Conservation (phyloP, 495 filamentous ascomycete species). For the Podospora tetraspora region DNA sequence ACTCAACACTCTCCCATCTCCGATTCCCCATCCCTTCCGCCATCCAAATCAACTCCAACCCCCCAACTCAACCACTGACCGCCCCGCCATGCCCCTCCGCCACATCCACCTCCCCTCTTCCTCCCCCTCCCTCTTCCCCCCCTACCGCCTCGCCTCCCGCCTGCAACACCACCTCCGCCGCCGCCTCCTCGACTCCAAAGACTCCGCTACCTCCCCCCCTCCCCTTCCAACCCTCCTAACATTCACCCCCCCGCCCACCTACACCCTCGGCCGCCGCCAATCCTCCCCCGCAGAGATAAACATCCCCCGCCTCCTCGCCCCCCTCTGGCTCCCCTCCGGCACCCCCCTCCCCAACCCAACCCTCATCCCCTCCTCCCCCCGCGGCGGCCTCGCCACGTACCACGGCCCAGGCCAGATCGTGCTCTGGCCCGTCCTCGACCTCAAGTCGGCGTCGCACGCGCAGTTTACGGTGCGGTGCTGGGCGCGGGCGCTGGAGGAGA, state of each 20-base stretch:
- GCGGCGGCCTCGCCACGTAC: conserved; percentile 90
- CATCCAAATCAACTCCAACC: neutral
- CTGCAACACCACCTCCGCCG: conserved; percentile 39
- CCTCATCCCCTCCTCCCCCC: conserved; percentile 63
- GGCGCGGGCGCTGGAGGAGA: conserved; percentile 68
- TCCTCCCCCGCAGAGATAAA: conserved; percentile 42
- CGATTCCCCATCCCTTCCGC: neutral
- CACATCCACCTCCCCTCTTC: conserved; percentile 63
- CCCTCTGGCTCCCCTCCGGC: conserved; percentile 22
- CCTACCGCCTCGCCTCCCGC: conserved; percentile 36
- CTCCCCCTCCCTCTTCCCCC: conserved; percentile 27
- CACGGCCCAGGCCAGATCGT: conserved; percentile 92
- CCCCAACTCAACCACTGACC: neutral
- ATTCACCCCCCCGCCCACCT: conserved; percentile 78
- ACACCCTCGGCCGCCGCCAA: conserved; percentile 86
- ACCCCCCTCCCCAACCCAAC: conserved; percentile 5
- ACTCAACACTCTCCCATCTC: neutral
- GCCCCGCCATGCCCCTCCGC: conserved; percentile 42
- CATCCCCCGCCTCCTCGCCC: conserved; percentile 31
- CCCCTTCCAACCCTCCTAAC: conserved; percentile 71
- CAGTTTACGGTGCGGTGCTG: conserved; percentile 56
- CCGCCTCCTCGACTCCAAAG: conserved; percentile 31
- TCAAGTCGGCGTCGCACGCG: conserved; percentile 39
- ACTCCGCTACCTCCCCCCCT: conserved; percentile 13
- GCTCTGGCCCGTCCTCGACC: conserved; percentile 79